Conservation (phyloP, 2,329 filamentous ascomycete genomes). For the Canariomyces notabilis region DNA sequence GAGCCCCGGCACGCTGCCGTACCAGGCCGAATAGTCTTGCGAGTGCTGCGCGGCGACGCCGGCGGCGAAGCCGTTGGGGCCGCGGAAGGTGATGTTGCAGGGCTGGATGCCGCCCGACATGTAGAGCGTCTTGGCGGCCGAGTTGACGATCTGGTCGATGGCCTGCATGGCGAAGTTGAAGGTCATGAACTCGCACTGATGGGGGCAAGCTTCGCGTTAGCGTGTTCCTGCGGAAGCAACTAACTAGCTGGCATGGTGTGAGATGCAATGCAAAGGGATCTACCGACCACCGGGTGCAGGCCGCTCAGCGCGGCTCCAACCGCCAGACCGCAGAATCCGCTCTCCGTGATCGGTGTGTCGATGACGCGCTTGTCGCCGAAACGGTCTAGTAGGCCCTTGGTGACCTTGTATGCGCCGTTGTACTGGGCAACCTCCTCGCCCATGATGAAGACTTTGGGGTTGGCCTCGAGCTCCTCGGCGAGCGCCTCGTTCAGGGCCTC, state of each 20-base stretch:
- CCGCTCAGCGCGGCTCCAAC: constrained; percentile 93
- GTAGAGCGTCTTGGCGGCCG: constrained; percentile 97
- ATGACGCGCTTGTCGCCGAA: constrained; percentile 98
- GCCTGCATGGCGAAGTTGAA: constrained; percentile 99
- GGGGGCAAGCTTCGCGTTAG: constrained; percentile 7
- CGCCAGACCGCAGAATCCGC: constrained; percentile 88
- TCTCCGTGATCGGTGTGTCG: constrained; percentile 97
- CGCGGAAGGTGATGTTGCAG: constrained; percentile 99
- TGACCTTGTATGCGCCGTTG: constrained; percentile 99
- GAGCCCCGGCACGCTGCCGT: constrained; percentile 93
- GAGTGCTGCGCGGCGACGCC: constrained; percentile 98
- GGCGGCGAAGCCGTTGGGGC: constrained; percentile 94
- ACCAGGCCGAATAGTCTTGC: constrained; percentile 98
- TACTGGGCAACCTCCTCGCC: constrained; percentile 99
- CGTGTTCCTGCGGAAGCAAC: neutral
- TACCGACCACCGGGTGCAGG: constrained; percentile 83
- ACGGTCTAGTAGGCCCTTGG: constrained; percentile 92
- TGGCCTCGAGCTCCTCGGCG: constrained; percentile 90
- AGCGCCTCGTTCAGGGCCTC: constrained; percentile 97
- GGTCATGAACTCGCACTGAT: constrained; percentile 98
- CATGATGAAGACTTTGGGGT: constrained; percentile 91
- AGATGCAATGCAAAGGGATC: neutral
- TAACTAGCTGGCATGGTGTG: neutral
- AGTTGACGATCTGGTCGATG: constrained; percentile 99
- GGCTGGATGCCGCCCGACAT: constrained; percentile 99